These are phyloP conservation scores for Arthrinium phaeospermum DNA, from an alignment of 2,329 filamentous ascomycete species.

Conservation along the genomic window DNA sequence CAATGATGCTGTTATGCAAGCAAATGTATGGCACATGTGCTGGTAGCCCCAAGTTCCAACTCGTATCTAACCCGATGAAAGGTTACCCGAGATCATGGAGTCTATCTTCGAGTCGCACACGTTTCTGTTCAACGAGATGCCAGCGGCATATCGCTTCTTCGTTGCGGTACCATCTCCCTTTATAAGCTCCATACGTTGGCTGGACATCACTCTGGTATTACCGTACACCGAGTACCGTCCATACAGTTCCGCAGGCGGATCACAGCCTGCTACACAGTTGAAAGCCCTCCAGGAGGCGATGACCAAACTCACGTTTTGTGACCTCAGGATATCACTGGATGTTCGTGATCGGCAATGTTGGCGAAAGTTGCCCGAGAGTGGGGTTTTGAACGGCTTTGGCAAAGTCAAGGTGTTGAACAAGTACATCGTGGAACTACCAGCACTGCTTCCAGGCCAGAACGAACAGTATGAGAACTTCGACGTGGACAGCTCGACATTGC, in stretches of 20 bases:
- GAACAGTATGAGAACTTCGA: not conserved
- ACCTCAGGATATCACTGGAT: constrained; percentile 35
- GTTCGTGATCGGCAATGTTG: constrained; percentile 38
- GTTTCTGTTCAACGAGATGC: constrained; percentile 38
- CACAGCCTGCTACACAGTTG: not conserved
- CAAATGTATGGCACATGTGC: constrained; percentile 32
- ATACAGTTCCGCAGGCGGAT: not conserved
- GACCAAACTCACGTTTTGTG: constrained; percentile 26
- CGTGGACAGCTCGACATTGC: constrained; percentile 25
- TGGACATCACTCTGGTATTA: constrained; percentile 37
- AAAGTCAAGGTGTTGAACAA: constrained; percentile 29
- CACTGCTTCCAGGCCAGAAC: constrained; percentile 31
- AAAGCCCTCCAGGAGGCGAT: constrained; percentile 28
- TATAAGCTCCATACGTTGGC: constrained; percentile 32
- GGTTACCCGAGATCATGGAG: constrained; percentile 39
- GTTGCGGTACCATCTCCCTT: constrained; percentile 32
- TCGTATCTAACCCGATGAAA: constrained; percentile 21
- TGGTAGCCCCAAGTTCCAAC: not conserved
- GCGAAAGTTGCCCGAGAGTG: constrained; percentile 36
- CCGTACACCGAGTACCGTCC: constrained; percentile 33
- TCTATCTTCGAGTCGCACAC: constrained; percentile 39
- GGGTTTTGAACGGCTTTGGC: constrained; percentile 28
- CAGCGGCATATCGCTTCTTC: constrained; percentile 37
- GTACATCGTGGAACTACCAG: constrained; percentile 37
- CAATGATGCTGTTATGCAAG: constrained; percentile 38